Conservation (phyloP, 2,329 filamentous ascomycete species). For the Aspergillus sp. region DNA sequence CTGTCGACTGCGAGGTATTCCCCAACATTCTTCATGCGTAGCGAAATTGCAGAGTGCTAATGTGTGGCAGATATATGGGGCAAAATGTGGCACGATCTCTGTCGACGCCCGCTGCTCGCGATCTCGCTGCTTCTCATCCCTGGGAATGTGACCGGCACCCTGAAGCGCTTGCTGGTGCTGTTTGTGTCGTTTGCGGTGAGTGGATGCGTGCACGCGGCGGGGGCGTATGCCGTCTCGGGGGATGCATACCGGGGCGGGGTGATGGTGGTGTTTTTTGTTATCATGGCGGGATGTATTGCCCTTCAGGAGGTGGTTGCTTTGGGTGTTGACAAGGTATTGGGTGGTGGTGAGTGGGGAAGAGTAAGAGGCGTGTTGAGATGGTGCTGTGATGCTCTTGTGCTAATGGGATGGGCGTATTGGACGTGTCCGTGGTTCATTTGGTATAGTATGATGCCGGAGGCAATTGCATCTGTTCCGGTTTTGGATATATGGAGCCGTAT, state of each 20-base stretch:
- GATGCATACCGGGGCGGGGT: conserved; percentile 3
- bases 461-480: conserved; percentile 8
- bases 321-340: not conserved
- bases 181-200: conserved; percentile 13
- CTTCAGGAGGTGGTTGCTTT: conserved; percentile 9
- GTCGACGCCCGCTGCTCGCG: conserved; percentile 13
- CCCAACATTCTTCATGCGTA: too few species aligned
- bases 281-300: conserved; percentile 11
- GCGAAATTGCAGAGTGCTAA: too few species aligned
- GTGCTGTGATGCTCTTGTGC: conserved; percentile 7
- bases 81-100: conserved; percentile 18
- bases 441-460: conserved; percentile 15
- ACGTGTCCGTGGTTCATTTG: conserved; percentile 17
- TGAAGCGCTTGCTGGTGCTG: not conserved
- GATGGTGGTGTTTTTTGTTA: conserved; percentile 16
- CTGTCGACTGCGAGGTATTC: conserved; percentile 10
- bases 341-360: not conserved
- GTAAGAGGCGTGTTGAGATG: conserved; percentile 1
- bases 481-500: too few species aligned
- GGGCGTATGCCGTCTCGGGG: conserved; percentile 12
- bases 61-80: conserved; percentile 15
- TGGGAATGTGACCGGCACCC: too few species aligned
- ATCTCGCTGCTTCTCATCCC: conserved; percentile 8
- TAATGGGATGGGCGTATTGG: conserved; percentile 10
- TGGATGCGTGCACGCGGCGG: conserved; percentile 10